Conservation (phyloP, 495 filamentous ascomycete species). For the Talaromyces proteolyticus region DNA sequence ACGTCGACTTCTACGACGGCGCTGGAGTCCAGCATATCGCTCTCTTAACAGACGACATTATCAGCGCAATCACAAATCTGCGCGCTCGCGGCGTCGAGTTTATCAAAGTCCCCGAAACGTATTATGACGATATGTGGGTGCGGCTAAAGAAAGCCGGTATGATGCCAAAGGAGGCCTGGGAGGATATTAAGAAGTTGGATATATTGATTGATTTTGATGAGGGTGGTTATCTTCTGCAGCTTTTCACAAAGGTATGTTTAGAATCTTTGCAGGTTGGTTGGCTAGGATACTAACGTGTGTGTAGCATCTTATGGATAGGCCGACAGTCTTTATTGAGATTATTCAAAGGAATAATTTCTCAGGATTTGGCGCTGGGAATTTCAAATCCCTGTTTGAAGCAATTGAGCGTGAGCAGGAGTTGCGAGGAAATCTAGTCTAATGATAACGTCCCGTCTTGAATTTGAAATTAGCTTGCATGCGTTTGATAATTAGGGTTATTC, state of each 20-base stretch:
- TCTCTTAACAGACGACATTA: constrained; percentile 72
- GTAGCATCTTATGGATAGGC: constrained; percentile 80
- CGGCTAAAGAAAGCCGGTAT: constrained; percentile 51
- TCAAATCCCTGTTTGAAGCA: constrained; percentile 88
- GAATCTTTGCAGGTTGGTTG: background rate
- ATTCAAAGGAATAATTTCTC: constrained; percentile 83
- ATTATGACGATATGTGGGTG: constrained; percentile 70
- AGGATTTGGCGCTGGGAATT: constrained; percentile 92
- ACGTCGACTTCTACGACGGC: constrained; percentile 79
- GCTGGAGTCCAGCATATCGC: constrained; percentile 90
- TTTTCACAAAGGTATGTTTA: constrained; percentile 69
- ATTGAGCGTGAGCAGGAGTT: constrained; percentile 84
- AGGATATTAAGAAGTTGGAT: constrained; percentile 62
- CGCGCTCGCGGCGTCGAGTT: constrained; percentile 80
- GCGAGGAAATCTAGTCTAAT: constrained; percentile 64
- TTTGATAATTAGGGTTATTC: too few species aligned
- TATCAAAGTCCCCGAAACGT: constrained; percentile 75
- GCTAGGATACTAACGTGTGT: constrained; percentile 11
- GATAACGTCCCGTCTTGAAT: too few species aligned
- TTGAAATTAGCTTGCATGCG: too few species aligned
- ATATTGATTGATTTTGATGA: constrained; percentile 93
- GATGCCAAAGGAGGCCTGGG: constrained; percentile 67
- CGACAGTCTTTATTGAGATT: constrained; percentile 91
- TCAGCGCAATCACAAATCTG: constrained; percentile 65
- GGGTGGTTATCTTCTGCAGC: constrained; percentile 74